A percentile compares a stretch with the other conserved stretches of the same genome.
phyloP scores from a whole-genome alignment of 805 yeast genomes.

The Kodamaea nitidulidarum region DNA sequence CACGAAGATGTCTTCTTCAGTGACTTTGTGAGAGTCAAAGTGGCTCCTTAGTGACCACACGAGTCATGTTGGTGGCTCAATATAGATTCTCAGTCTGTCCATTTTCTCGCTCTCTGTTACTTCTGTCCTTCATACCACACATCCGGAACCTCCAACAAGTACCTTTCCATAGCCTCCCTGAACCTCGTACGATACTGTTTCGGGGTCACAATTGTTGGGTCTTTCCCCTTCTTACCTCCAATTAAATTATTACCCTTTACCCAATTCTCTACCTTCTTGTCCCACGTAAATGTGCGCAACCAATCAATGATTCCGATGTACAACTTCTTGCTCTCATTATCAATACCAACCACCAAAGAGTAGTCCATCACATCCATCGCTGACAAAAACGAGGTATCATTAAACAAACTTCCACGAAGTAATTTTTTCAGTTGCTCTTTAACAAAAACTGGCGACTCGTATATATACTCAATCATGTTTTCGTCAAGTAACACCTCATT shows the following conservation, averaged over 20 bases:
- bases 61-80: no score
- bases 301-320: constrained; percentile 95
- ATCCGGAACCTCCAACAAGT: constrained; percentile 92
- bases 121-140: constrained; percentile 41
- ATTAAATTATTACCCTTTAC: constrained; percentile 87
- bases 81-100: no score
- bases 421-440: constrained; percentile 86
- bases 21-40: no score
- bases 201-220: constrained; percentile 96
- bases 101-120: not conserved
- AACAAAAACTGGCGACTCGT: constrained; percentile 92
- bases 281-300: constrained; percentile 97
- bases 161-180: constrained; percentile 96
- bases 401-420: constrained; percentile 85
- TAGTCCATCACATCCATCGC: constrained; percentile 99
- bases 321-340: constrained; percentile 56
- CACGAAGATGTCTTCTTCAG: no score
- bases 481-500: constrained; percentile 94
- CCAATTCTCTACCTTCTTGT: constrained; percentile 96
- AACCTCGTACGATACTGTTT: constrained; percentile 91
- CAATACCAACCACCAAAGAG: constrained; percentile 90
- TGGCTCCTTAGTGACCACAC: no score
- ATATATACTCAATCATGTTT: constrained; percentile 96
- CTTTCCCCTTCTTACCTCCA: constrained; percentile 80
- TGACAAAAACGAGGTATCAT: constrained; percentile 88